Percentiles rank a stretch among this genome's conserved stretches.
Evolutionary conservation across 495 filamentous ascomycete genomes (phyloP).

Genomic region (Jackrogersella multiformis): DNA sequence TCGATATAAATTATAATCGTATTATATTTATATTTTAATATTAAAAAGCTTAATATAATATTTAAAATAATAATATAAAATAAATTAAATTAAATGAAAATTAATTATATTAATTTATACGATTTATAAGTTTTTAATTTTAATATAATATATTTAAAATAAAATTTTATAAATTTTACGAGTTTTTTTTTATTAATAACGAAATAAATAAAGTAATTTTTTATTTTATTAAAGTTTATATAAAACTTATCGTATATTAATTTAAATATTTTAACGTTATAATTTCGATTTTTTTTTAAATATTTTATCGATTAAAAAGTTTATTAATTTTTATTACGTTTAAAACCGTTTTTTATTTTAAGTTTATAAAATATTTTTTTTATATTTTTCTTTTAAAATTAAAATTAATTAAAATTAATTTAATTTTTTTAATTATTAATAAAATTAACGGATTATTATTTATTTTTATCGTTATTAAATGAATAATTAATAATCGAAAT

Average conservation of each 20-base stretch:
- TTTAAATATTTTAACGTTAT: conserved; percentile 6
- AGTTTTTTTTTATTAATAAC: neutral
- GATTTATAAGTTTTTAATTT: too few species aligned
- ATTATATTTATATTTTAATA: neutral
- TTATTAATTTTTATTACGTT: conserved; percentile 9
- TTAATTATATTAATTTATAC: conserved; percentile 2
- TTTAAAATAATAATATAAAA: conserved; percentile 9
- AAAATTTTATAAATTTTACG: too few species aligned
- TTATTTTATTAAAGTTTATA: neutral
- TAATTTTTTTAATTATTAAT: conserved; percentile 1
- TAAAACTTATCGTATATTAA: neutral
- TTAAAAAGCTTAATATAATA: neutral
- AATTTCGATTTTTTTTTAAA: neutral
- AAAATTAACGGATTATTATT: neutral
- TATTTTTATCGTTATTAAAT: neutral
- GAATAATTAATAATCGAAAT: neutral
- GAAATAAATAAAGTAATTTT: neutral
- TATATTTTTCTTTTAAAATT: conserved; percentile 12
- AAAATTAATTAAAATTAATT: conserved; percentile 1
- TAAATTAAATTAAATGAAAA: neutral
- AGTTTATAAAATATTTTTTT: neutral
- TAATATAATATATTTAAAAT: too few species aligned
- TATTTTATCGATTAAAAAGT: neutral
- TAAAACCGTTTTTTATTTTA: neutral
- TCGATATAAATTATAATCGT: neutral